Conservation (phyloP, 768 basidiomycete species). For the Exidia glandulosa region DNA sequence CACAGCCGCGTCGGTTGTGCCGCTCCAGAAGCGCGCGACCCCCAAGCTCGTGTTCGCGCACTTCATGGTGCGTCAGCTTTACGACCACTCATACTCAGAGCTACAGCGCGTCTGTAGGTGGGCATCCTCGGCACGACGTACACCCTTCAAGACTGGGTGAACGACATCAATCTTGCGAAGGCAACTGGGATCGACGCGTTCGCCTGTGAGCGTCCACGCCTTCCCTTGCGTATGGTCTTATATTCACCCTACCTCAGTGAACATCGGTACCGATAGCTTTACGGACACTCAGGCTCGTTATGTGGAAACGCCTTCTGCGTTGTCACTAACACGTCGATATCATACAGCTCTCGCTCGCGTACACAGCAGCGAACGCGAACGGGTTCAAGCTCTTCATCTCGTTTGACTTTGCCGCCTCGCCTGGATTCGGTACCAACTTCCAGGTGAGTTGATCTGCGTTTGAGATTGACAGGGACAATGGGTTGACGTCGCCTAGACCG, state of each 20-base stretch:
- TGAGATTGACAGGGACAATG: no score
- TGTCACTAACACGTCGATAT: background rate
- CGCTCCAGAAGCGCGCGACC: background rate
- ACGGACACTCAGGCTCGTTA: background rate
- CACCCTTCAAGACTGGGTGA: background rate
- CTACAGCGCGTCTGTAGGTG: background rate
- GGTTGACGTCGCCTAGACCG: background rate
- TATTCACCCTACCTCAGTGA: no score
- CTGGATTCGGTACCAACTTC: background rate
- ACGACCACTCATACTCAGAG: background rate
- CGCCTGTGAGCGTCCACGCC: background rate
- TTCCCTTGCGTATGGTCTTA: no score
- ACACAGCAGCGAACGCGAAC: background rate
- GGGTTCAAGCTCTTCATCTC: background rate
- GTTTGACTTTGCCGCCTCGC: background rate
- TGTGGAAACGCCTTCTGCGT: background rate
- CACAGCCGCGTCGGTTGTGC: background rate
- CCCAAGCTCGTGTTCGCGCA: background rate
- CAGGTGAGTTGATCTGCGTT: no score
- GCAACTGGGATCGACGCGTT: background rate
- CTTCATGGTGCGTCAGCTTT: background rate
- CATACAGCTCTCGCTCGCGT: background rate
- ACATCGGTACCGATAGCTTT: background rate
- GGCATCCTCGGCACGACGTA: background rate
- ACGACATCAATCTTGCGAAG: background rate